Evolutionary conservation across 768 basidiomycete genomes (phyloP), one percentile per base, ranked within the genome.

Genomic region (Mycena galericulata): DNA sequence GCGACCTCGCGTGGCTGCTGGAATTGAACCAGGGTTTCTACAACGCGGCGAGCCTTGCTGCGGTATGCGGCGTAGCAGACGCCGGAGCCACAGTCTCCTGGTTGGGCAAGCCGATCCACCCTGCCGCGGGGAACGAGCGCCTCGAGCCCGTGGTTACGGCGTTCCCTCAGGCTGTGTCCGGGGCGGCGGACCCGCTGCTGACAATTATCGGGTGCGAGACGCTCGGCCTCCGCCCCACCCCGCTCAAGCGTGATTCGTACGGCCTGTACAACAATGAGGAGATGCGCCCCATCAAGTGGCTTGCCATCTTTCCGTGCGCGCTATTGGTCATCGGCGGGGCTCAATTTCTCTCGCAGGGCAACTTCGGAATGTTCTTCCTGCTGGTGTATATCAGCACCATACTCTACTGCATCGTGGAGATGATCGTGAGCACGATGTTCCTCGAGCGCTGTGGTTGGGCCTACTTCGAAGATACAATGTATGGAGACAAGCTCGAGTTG

Each of bases 1-100:
- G 56, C 20, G 75, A 77, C 43, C 64, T 77, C 17, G 74, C 75
- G 4, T 76, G 75, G 76, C 47, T 77, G 34, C 62, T 77, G 22
- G 75, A 76, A 57, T 57, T 76, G 17, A 76, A 76, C 55, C 75
- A 76, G 38, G 75, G 71, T 2, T 76, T 72, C 34, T 77, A 76
- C 45, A 77, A 77, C 56, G 68, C 74, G 7, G 74, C 73, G 2
- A 62, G 69, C 47, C 74, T 77, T 7, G 75, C 75, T 17, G 75
- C 62, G 20, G 54, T 64, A 1, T 64, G 62, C 32, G 38, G 32
- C 20, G 46, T 64, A 22, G 49, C 54, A 14, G 56, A 65, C n/a
- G n/a, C n/a, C n/a, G n/a, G 30, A 38, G 43, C 38, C 18, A 57
- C 65, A 0, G 71, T 71, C 26, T 41, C 61, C 1, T 76, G 75